Conservation (phyloP, 2,329 filamentous ascomycete species). For the Ophiobolus disseminans region DNA sequence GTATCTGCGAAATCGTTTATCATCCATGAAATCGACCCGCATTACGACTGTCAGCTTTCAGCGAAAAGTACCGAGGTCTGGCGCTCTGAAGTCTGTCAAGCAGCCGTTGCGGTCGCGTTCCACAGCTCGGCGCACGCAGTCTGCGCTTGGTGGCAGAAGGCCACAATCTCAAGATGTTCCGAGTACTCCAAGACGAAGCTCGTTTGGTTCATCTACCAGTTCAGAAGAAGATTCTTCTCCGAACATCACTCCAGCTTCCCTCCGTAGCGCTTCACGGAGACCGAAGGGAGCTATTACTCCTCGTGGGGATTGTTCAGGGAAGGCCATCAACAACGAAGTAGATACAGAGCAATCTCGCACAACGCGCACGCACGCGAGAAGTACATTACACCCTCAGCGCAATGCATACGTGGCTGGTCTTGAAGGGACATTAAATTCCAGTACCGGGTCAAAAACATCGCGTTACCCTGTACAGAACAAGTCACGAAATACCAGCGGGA, state of each 20-base stretch:
- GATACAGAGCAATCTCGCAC: too few relatives aligned
- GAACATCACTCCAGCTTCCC: constrained; percentile 47
- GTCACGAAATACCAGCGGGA: too few relatives aligned
- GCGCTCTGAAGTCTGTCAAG: constrained; percentile 32
- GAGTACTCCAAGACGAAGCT: constrained; percentile 23
- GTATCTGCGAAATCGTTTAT: constrained; percentile 9
- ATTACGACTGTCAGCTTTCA: constrained; percentile 34
- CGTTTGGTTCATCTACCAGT: constrained; percentile 10
- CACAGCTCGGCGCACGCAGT: constrained; percentile 8
- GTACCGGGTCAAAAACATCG: too few relatives aligned
- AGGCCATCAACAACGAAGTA: too few relatives aligned
- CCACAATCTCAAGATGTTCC: constrained; percentile 20
- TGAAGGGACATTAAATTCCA: too few relatives aligned
- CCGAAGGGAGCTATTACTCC: too few relatives aligned
- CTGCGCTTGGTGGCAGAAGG: constrained; percentile 19
- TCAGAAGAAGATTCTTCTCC: constrained; percentile 34
- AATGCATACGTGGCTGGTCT: too few relatives aligned
- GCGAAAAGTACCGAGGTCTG: constrained; percentile 27
- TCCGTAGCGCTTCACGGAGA: constrained; percentile 42
- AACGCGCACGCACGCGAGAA: too few relatives aligned
- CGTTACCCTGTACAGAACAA: too few relatives aligned
- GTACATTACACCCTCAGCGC: too few relatives aligned
- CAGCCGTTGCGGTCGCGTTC: constrained; percentile 21
- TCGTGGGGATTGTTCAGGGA: too few relatives aligned
- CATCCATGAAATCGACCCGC: constrained; percentile 16